Base-by-base conservation (phyloP, 164 flowering plant species). In the Hamamelis virginiana region DNA sequence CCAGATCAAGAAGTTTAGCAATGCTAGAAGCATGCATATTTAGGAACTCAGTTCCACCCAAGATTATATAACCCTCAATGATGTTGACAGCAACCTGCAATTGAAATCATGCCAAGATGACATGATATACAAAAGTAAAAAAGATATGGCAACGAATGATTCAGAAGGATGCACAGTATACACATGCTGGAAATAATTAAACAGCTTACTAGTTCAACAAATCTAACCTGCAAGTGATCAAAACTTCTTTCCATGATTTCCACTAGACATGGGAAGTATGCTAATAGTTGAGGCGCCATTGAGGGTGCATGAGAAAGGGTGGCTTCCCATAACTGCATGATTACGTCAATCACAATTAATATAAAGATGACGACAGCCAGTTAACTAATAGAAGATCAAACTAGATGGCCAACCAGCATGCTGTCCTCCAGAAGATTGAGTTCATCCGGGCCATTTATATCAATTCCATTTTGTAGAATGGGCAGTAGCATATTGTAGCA, bases 261-360 rank as follows among this genome's bases (percentile, higher is more conserved):
- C 69, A 89, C 81, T 1, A 95, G 82, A 78, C 80, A 81, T 0
- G 94, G 89, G 74, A 95, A 95, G 68, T 64, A 83, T 52, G 81
- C 80, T 60, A 90, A 74, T 53, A 95, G 81, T 66, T 85, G 93
- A 66, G 98, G 91, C 67, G 81, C 90, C 90, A 92, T 80, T 21
- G 90, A 80, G 23, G 97, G 91, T 62, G 99, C 97, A 82, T 88
- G 82, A 73, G 89, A 78, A 63, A 95, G 78, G 48, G 96, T 84
- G 61, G 89, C 87, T 78, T 95, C 97, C 99, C 99, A 95, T 71
- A 95, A 79, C 99, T 95, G 92, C 83, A 85, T 2, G 48, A 69
- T 23, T 41, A 61, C 43, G 56, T 22, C n/a, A 55, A 46, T 69
- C 13, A 33, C 16, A 59, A 28, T 25, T 12, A 59, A 47, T 41